Percentiles rank a stretch among this genome's conserved stretches.
phyloP scores from a whole-genome alignment of 208 protist species.

The Acanthamoeba castellanii region DNA sequence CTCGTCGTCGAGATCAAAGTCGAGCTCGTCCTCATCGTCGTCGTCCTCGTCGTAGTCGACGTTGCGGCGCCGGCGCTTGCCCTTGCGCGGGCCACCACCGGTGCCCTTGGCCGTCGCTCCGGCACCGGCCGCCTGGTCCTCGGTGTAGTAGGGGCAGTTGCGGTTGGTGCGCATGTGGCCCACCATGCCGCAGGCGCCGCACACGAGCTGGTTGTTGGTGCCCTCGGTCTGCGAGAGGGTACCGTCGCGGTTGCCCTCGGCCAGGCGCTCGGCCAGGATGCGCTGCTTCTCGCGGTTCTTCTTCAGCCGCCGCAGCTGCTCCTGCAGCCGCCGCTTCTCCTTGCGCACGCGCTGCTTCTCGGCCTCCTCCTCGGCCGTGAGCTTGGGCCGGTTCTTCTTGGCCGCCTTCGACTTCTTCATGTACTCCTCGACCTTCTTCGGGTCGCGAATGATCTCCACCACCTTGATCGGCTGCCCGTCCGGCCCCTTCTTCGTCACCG shows the following conservation, averaged over 20 bases:
- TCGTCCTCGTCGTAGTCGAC: slow-evolving; percentile 26
- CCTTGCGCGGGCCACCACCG: neutral
- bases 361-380: slow-evolving; percentile 78
- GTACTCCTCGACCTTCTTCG: slow-evolving; percentile 74
- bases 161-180: slow-evolving; percentile 80
- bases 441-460: slow-evolving; percentile 83
- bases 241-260: slow-evolving; percentile 44
- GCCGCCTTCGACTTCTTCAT: slow-evolving; percentile 70
- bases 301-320: slow-evolving; percentile 66
- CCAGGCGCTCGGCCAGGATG: slow-evolving; percentile 35
- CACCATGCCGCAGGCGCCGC: slow-evolving; percentile 71
- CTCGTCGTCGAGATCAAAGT: neutral
- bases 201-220: slow-evolving; percentile 37
- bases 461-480: slow-evolving; percentile 77
- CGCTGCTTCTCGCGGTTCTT: slow-evolving; percentile 72
- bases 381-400: slow-evolving; percentile 61
- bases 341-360: slow-evolving; percentile 66
- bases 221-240: slow-evolving; percentile 17
- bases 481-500: slow-evolving; percentile 74
- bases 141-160: slow-evolving; percentile 73
- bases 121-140: neutral
- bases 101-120: neutral
- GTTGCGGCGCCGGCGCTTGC: neutral
- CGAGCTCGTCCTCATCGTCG: slow-evolving; percentile 6
- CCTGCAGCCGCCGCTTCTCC: slow-evolving; percentile 77